Base-by-base conservation (phyloP, 2,329 filamentous ascomycete genomes). In the Cordyceps cicadae region DNA sequence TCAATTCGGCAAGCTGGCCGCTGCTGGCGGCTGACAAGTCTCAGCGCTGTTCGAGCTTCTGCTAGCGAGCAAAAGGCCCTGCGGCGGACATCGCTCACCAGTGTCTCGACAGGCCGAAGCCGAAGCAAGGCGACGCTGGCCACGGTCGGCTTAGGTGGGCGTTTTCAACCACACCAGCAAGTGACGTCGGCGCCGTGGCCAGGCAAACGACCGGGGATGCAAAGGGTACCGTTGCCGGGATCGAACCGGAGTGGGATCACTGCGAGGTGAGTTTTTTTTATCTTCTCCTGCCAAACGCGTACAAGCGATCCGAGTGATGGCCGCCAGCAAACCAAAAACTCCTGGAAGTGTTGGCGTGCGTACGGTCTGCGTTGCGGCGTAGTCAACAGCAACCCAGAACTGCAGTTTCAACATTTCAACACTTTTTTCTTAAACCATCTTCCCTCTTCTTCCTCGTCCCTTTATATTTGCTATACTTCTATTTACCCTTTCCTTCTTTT, bases 51-150 rank as follows among this genome's bases (percentile, higher is more conserved):
- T 7, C 6, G 34, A 14, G 17, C 21, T 32, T 34, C 21, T 43
- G 46, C 19, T 46, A 3, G 54, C 21, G 21, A 46, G 34, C 46
- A 24, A 2, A 8, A 21, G 34, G 48, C 55, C 17, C 43, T 50
- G 46, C 32, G 43, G 17, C 29, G 12, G 24, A 32, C 24, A 9
- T n/a, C 17, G 6, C 29, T 29, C 50, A n/a, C n/a, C n/a, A 48
- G 7, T 15, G 7, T 12, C 14, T 8, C 39, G 5, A n/a, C 34
- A 11, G 43, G n/a, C 54, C n/a, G 48, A 52, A 29, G 48, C 55
- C 56, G 56, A 59, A 53, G 56, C 56, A 59, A 59, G 56, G 56
- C 56, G 56, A 59, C 39, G 49, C 56, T 59, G 56, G 45, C 56
- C 56, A 58, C 46, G 14, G 17, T 46, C 19, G 49, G 34, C 46